These are phyloP conservation scores for Plantago elongata DNA, from an alignment of 257 asterid genomes.

Conservation along the genomic window DNA sequence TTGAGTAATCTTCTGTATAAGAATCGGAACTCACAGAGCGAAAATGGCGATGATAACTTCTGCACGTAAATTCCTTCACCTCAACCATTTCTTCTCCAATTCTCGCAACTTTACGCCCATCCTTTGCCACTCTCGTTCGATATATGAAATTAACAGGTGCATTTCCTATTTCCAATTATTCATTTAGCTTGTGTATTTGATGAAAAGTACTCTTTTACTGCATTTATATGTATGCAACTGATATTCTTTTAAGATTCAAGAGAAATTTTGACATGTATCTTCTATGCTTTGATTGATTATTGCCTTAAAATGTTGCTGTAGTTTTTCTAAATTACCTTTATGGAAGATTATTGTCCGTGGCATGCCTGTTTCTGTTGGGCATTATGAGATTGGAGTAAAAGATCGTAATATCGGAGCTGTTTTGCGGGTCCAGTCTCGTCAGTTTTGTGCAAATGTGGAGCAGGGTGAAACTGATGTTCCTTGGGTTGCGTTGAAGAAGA, in stretches of 20 bases:
- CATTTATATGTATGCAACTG: background rate
- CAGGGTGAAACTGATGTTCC: constrained; percentile 23
- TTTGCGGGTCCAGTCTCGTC: constrained; percentile 39
- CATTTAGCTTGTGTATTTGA: background rate
- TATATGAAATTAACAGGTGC: constrained; percentile 41
- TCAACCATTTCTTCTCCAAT: constrained; percentile 28
- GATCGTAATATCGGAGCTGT: constrained; percentile 26
- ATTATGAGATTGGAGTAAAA: constrained; percentile 9
- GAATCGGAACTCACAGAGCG: too few species aligned
- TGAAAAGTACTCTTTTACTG: background rate
- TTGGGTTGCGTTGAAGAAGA: constrained; percentile 33
- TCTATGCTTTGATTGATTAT: background rate
- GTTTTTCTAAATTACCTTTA: constrained; percentile 23
- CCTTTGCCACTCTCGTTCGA: constrained; percentile 15
- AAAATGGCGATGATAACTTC: constrained; percentile 42
- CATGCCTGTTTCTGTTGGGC: constrained; percentile 18
- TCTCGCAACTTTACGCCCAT: constrained; percentile 16
- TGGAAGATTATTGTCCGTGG: constrained; percentile 36
- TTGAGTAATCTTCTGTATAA: too few species aligned
- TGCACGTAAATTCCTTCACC: constrained; percentile 32
- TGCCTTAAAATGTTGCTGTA: constrained; percentile 23
- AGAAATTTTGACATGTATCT: background rate
- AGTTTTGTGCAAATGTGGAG: constrained; percentile 33
- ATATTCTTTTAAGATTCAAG: background rate
- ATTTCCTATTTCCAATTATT: background rate